These are phyloP conservation scores for Bipolaris victoriae DNA, from an alignment of 2,329 filamentous ascomycete species.

Conservation along the genomic window DNA sequence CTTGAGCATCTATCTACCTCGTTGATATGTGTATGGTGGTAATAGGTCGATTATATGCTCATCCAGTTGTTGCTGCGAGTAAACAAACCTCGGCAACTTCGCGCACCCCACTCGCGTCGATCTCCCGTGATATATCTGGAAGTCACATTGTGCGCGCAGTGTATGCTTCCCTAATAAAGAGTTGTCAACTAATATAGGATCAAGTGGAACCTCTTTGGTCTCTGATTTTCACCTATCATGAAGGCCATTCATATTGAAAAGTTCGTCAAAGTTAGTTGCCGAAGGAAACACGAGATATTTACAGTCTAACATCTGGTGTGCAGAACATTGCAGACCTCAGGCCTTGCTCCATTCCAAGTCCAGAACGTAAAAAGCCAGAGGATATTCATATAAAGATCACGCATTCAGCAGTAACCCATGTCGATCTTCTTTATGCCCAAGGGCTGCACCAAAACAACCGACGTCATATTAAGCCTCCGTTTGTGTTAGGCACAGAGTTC, in stretches of 20 bases:
- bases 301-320: not conserved
- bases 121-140: not conserved
- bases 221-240: not conserved
- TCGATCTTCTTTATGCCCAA: conserved; percentile 64
- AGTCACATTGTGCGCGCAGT: not conserved
- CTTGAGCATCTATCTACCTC: not conserved
- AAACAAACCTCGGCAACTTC: conserved; percentile 1
- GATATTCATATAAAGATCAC: conserved; percentile 57
- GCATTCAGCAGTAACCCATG: conserved; percentile 65
- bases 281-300: not conserved
- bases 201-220: not conserved
- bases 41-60: too few relatives aligned
- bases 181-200: not conserved
- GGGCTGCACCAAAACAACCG: conserved; percentile 67
- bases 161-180: not conserved
- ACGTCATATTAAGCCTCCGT: conserved; percentile 62
- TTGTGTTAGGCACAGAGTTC: conserved; percentile 67
- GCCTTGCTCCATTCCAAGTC: conserved; percentile 33
- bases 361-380: conserved; percentile 44
- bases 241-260: conserved; percentile 3
- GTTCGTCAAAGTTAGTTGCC: not conserved
- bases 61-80: not conserved
- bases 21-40: not conserved
- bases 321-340: conserved; percentile 42
- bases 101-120: not conserved